Base-by-base conservation (phyloP, 148 eudicot species). In the Selenicereus undatus region DNA sequence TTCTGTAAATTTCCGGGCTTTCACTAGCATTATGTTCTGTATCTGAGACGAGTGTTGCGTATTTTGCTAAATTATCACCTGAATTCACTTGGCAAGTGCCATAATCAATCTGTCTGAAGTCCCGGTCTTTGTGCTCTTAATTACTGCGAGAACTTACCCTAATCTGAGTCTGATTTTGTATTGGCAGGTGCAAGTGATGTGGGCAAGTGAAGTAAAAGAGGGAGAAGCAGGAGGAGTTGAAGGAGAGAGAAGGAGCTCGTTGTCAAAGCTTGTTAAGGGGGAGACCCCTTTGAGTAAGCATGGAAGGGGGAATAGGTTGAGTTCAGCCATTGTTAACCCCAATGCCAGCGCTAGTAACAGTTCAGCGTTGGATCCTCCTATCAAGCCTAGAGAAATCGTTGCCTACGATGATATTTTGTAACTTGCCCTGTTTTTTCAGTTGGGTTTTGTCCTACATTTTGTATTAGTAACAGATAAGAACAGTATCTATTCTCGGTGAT, bases 401-500 rank as follows among this genome's bases (percentile, higher is more conserved):
- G 98, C 96, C 35, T 95, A 95, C 82, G 98, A 95, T 86, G 97
- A 95, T 86, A 87, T 93, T 70, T 78, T 95, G 83, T 95, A 76
- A 86, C 24, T 35, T 32, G 68, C 3, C 11, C 39, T 9, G 51
- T 29, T 5, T 26, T 26, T 12, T 69, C 8, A 12, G 39, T 12
- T 69, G 72, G 62, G 45, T 11, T 29, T 42, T 35, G 29, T 29
- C 70, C 22, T 22, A 27, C 24, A 43, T 76, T 26, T 69, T 69
- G 75, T 70, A 48, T 18, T 48, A 39, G 43, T 39, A 11, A 48
- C 62, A 69, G 54, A 70, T 82, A 18, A 76, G 21, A 27, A 17
- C 62, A 76, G 52, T 11, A 11, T 48, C 8, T 39, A 39, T 0
- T 32, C 32, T 32, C 32, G 43, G 43, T 7, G 52, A 48, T 48